These are phyloP conservation scores for Hemisphaericaspora subhashii DNA, from an alignment of 1,139 yeast species.

Conservation along the genomic window DNA sequence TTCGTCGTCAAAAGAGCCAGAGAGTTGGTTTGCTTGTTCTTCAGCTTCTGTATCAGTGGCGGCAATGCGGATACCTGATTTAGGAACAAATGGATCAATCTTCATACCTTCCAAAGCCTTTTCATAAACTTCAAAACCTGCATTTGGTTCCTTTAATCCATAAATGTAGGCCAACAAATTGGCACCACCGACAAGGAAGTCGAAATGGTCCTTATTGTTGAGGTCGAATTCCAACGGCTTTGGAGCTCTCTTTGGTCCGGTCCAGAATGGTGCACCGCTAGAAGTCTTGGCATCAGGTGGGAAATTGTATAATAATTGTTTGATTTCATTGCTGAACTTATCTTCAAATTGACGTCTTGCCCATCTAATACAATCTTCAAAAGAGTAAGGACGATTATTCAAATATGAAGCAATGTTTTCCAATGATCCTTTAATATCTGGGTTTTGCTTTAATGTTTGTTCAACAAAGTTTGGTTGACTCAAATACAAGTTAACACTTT, in stretches of 20 bases:
- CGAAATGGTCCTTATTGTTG: constrained; percentile 72
- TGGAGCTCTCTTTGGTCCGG: constrained; percentile 97
- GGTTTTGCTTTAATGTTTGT: constrained; percentile 83
- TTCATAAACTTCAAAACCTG: constrained; percentile 46
- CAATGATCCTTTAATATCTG: constrained; percentile 85
- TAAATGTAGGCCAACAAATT: constrained; percentile 87
- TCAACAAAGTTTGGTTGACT: constrained; percentile 93
- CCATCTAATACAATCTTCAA: constrained; percentile 95
- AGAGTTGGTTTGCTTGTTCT: constrained; percentile 56
- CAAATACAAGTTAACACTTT: constrained; percentile 86
- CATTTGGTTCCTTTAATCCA: constrained; percentile 64
- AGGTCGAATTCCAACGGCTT: constrained; percentile 76
- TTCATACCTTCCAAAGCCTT: constrained; percentile 49
- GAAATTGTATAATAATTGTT: constrained; percentile 88
- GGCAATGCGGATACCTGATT: constrained; percentile 76
- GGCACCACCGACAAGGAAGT: constrained; percentile 86
- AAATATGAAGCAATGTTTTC: constrained; percentile 75
- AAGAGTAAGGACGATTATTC: constrained; percentile 78
- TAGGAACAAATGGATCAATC: constrained; percentile 60
- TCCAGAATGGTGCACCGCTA: constrained; percentile 93
- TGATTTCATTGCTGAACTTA: constrained; percentile 80
- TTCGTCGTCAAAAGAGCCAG: constrained; percentile 57
- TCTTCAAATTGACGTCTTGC: constrained; percentile 86
- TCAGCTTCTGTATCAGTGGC: constrained; percentile 88
- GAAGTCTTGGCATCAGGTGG: constrained; percentile 92